Base-by-base conservation (phyloP, 352 stramenopile species). In the Pythium phragmiticola region DNA sequence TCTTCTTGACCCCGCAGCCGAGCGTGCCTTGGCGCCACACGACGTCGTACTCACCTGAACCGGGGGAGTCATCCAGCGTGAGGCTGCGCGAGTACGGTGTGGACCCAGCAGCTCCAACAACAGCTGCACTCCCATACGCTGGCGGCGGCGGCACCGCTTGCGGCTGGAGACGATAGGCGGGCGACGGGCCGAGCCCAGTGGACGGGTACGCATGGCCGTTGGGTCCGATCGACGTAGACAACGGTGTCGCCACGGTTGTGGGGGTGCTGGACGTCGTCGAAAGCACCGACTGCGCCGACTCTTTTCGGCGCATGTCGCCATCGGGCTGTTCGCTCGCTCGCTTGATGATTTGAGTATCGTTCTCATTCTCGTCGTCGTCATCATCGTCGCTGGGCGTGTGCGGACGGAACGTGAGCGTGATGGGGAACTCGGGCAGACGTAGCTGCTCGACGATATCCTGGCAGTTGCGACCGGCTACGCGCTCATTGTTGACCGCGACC, bases 1-100 rank as follows among this genome's bases (percentile, higher is more conserved):
- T 72, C 62, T 91, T 79, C 69, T 91, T 91, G 7, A 93, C 60
- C 16, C 84, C 82, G 47, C 84, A 93, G 4, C 84, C 84, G 6
- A 93, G 68, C 21, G 84, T 75, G 2, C 84, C 84, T 69, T 87
- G 74, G 55, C 74, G 76, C 84, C 84, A 93, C 45, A 89, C 75
- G 0, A 93, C 84, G 42, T 93, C 84, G 65, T 89, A 93, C 65
- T 91, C 82, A 0, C 82, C 64, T 2, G 49, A 11, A 1, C 13
- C 48, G 4, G 21, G 46, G 6, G 49, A 13, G 17, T 67, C 57
- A 5, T 54, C 57, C 8, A 48, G 54, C 7, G 48, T 58, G 13
- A 7, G 41, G 12, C 28, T 43, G 30, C 54, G 55, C 28, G 41
- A 28, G 39, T 46, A 46, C 13, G 39, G 5, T 21, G 39, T 9